phyloP scores from a whole-genome alignment of 306 rosid genomes.

The Fragaria ananassa region DNA sequence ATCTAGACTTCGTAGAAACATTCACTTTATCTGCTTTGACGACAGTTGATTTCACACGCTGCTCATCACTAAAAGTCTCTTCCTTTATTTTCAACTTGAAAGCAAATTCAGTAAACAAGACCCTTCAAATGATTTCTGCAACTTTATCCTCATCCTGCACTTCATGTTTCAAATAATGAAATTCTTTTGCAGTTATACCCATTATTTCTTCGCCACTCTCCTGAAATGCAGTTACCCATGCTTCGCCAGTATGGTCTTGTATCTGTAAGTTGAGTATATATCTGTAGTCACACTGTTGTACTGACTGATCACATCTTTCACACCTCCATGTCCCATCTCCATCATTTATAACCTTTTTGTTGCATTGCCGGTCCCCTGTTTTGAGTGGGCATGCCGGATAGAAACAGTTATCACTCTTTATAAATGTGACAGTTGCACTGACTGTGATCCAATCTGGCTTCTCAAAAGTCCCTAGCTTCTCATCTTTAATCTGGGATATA shows the following conservation, averaged over 20 bases:
- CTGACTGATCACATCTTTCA: slow-evolving; percentile 64
- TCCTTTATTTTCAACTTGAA: slow-evolving; percentile 89
- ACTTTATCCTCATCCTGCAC: slow-evolving; percentile 66
- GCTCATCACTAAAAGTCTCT: slow-evolving; percentile 80
- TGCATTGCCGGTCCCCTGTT: slow-evolving; percentile 81
- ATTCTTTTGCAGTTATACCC: slow-evolving; percentile 71
- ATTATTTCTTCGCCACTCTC: slow-evolving; percentile 87
- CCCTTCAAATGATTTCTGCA: slow-evolving; percentile 58
- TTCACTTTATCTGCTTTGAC: slow-evolving; percentile 70
- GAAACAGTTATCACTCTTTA: slow-evolving; percentile 73
- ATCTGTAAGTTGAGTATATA: slow-evolving; percentile 75
- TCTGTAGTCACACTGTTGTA: slow-evolving; percentile 75
- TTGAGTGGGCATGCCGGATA: slow-evolving; percentile 80
- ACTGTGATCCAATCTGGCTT: slow-evolving; percentile 94
- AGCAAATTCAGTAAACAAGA: slow-evolving; percentile 48
- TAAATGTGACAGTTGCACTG: slow-evolving; percentile 54
- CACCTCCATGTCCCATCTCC: slow-evolving; percentile 95
- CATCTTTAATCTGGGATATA: slow-evolving; percentile 80
- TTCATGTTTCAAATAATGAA: slow-evolving; percentile 60
- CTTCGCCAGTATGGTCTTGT: slow-evolving; percentile 76
- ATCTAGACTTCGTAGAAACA: slow-evolving; percentile 43
- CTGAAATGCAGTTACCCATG: slow-evolving; percentile 94
- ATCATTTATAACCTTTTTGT: slow-evolving; percentile 74
- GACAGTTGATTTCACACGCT: slow-evolving; percentile 73
- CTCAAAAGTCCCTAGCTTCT: slow-evolving; percentile 83